Conservation (phyloP, 805 yeast genomes). For the Nakazawaea wyomingensis region DNA sequence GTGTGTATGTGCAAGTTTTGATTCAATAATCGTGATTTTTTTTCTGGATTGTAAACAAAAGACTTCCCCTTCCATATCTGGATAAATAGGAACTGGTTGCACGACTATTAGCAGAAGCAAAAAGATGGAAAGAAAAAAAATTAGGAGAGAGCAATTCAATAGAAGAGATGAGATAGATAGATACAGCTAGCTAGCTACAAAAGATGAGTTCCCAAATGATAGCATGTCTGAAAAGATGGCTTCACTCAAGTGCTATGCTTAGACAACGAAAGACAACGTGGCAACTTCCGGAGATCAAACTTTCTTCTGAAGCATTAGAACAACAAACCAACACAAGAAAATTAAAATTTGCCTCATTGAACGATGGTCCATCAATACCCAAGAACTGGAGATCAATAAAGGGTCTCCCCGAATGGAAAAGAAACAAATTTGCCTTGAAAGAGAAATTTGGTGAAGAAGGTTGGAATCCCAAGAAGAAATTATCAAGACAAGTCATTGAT, state of each 20-base stretch:
- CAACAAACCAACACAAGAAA: slow-evolving; percentile 8
- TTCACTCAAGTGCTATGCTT: neutral
- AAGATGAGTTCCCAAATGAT: neutral
- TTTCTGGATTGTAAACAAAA: neutral
- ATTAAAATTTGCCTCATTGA: slow-evolving; percentile 15
- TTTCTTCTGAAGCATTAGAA: neutral
- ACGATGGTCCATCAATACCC: slow-evolving; percentile 32
- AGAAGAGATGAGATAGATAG: no score
- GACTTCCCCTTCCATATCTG: neutral
- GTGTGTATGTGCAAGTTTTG: no score
- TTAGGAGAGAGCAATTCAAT: neutral
- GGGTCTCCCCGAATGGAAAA: slow-evolving; percentile 60
- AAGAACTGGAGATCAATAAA: slow-evolving; percentile 37
- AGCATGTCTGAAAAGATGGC: neutral
- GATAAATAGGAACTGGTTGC: no score
- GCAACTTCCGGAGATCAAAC: slow-evolving; percentile 12
- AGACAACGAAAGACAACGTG: slow-evolving; percentile 21
- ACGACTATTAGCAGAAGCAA: neutral
- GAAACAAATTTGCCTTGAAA: slow-evolving; percentile 57
- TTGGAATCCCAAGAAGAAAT: slow-evolving; percentile 65
- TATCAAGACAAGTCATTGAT: slow-evolving; percentile 67
- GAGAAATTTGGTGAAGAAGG: slow-evolving; percentile 53
- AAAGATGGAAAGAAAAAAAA: no score
- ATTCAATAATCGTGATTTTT: neutral
- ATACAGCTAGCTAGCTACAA: no score